Base-by-base conservation (phyloP, 176 grass and related monocot species). In the Musa acuminata region DNA sequence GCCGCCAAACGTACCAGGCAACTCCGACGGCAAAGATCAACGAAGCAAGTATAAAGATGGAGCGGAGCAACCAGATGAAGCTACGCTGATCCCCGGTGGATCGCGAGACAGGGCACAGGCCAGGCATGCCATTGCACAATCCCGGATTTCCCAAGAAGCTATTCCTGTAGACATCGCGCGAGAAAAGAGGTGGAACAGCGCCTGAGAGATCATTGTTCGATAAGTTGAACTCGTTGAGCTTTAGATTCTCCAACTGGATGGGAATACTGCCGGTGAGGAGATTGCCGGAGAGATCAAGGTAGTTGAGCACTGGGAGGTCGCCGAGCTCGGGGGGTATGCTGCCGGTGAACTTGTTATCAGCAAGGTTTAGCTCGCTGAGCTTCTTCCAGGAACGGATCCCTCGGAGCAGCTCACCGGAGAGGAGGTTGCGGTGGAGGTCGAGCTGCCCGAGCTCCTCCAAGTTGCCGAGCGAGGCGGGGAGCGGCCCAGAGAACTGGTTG, bases 231-330 rank as follows among this genome's bases (percentile, higher is more conserved):
- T 84, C 77, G 67, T 89, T 93, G 35, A 97, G 79, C 79, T 93
- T 97, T 52, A 97, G 80, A 35, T 93, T 91, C 88, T 97, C 77
- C 72, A 97, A 71, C 59, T 91, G 76, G 74, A 26, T 26, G 8
- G 94, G 94, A 1, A 97, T 84, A 71, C 75, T 55, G 8, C 94
- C 94, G 0, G 52, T 91, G 26, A 97, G 86, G 6, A 35, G 2
- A 62, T 97, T 97, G 2, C 85, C 82, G 0, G 94, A 97, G 50
- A 97, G 84, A 82, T 97, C 94, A 9, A 97, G 94, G 68, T 97
- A 91, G 76, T 97, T 97, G 49, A 97, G 90, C 81, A 93, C 90
- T 0, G 87, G 87, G 51, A 97, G 77, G 63, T 87, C 74, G 2
- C 94, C 94, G 1, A 97, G 90, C 79, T 93, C 87, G 2, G 87